These are phyloP conservation scores for Erysimum pusillum DNA, from an alignment of 441 rosid species.

Conservation along the genomic window DNA sequence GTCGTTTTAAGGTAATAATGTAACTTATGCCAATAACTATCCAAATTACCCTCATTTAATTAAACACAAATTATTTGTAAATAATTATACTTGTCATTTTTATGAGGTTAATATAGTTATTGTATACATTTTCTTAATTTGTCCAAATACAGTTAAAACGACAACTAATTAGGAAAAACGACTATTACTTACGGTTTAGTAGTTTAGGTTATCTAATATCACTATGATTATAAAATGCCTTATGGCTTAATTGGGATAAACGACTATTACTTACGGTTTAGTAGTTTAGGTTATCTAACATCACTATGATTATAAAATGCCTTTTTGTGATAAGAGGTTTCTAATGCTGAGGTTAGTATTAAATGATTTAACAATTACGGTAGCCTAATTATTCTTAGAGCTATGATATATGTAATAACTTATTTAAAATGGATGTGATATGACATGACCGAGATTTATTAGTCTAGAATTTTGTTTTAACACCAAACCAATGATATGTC, in stretches of 20 bases:
- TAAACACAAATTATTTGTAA: too few relatives aligned
- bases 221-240: too few relatives aligned
- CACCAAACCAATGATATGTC: background rate
- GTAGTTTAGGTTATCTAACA: background rate
- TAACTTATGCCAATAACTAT: too few relatives aligned
- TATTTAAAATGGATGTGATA: background rate
- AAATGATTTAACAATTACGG: background rate
- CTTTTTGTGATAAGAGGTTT: background rate
- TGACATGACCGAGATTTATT: background rate
- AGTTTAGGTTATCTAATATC: background rate
- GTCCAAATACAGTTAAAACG: too few relatives aligned
- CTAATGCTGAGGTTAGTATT: background rate
- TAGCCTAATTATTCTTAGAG: background rate
- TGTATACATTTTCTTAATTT: too few relatives aligned
- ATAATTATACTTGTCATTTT: too few relatives aligned
- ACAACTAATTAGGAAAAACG: background rate
- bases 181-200: background rate
- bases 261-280: slow-evolving; percentile 3
- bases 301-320: too few relatives aligned
- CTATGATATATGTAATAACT: background rate
- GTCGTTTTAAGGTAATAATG: too few relatives aligned
- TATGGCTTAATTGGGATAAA: background rate
- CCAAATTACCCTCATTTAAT: too few relatives aligned
- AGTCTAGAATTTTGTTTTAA: background rate
- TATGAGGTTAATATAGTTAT: too few relatives aligned